Evolutionary conservation across 202 grass and related monocot species (phyloP).

Genomic region (Miscanthus sacchariflorus): DNA sequence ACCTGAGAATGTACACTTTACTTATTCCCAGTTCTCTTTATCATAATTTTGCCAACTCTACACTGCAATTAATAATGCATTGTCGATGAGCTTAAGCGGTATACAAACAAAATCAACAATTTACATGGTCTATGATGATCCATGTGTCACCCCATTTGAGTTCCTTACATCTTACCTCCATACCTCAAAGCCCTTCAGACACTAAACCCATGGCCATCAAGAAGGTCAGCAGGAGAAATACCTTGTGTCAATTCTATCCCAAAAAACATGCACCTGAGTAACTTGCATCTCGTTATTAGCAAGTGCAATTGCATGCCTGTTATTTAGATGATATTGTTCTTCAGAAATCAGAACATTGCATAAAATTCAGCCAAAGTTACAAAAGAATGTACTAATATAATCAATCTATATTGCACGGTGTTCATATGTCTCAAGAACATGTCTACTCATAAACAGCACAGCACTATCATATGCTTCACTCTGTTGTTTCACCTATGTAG

Average conservation of each 20-base stretch:
- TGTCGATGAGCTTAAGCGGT: not conserved
- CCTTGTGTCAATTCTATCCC: not conserved
- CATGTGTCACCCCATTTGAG: not conserved
- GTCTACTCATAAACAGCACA: not conserved
- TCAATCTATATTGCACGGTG: not conserved
- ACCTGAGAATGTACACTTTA: not conserved
- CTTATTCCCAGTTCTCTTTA: not conserved
- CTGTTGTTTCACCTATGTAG: not conserved
- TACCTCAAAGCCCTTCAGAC: conserved; percentile 12
- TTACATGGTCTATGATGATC: not conserved
- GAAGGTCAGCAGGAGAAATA: not conserved
- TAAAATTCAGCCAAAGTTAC: not conserved
- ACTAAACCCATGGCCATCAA: not conserved
- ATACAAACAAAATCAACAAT: not conserved
- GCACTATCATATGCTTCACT: conserved; percentile 5
- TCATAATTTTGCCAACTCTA: not conserved
- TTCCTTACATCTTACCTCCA: not conserved
- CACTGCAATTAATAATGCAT: not conserved
- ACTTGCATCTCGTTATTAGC: not conserved
- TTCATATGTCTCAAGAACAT: conserved; percentile 8
- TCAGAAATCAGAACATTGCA: not conserved
- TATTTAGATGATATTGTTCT: conserved; percentile 8
- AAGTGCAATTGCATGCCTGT: not conserved
- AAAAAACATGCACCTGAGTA: not conserved
- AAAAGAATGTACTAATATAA: not conserved